Conservation (phyloP, 2,329 filamentous ascomycete species). For the Apiospora aurea region DNA sequence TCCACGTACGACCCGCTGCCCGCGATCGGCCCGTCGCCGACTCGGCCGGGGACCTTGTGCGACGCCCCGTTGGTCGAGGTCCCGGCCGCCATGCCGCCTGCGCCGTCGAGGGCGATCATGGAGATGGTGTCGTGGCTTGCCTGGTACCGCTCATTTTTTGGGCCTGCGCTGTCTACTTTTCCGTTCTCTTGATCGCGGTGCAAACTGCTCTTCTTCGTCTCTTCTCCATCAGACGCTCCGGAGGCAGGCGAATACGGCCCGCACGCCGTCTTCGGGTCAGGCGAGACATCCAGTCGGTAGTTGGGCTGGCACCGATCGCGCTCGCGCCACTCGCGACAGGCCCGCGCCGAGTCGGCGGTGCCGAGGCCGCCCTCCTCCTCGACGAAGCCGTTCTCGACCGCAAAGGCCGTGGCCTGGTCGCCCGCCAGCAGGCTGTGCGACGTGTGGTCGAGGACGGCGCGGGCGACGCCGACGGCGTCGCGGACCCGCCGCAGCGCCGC, state of each 20-base stretch:
- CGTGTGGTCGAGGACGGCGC: slow-evolving; percentile 58
- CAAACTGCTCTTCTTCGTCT: neutral
- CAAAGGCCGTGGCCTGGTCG: slow-evolving; percentile 61
- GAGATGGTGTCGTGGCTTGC: slow-evolving; percentile 61
- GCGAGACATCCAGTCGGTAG: slow-evolving; percentile 55
- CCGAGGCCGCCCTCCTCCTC: slow-evolving; percentile 47
- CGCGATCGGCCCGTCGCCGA: slow-evolving; percentile 62
- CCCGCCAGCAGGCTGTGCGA: slow-evolving; percentile 59
- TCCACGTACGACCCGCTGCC: slow-evolving; percentile 64
- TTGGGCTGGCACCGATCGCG: slow-evolving; percentile 54
- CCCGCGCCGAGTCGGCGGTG: slow-evolving; percentile 48
- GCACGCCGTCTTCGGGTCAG: slow-evolving; percentile 50
- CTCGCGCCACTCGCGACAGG: slow-evolving; percentile 53
- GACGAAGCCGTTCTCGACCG: slow-evolving; percentile 57
- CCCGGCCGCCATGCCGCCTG: slow-evolving; percentile 58
- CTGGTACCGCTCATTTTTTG: neutral
- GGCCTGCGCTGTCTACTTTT: neutral
- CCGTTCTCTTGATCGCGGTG: neutral
- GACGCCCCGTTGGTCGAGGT: slow-evolving; percentile 63
- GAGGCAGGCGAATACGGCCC: slow-evolving; percentile 54
- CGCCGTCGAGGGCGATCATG: slow-evolving; percentile 53
- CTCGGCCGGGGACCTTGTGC: slow-evolving; percentile 62
- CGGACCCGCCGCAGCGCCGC: slow-evolving; percentile 57
- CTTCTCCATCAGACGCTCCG: slow-evolving; percentile 29
- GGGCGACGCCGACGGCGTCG: slow-evolving; percentile 57